Percentiles rank a stretch among this genome's conserved stretches.
These are phyloP conservation scores for Angomonas desouzai DNA, from an alignment of 208 protist species.

Conservation along the genomic window DNA sequence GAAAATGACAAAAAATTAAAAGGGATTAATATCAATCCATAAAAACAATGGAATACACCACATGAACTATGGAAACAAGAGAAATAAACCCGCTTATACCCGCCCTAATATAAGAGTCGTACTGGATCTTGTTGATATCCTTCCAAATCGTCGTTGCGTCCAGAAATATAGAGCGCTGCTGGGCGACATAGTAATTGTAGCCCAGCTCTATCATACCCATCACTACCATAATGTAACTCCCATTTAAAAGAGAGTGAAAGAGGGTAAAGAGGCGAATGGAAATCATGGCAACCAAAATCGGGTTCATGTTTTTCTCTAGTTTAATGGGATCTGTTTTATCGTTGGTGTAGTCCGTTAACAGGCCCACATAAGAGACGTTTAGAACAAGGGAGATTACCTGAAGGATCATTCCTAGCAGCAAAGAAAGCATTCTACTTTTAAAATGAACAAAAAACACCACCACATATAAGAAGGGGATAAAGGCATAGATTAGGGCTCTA, in stretches of 20 bases:
- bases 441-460: slow-evolving; percentile 40
- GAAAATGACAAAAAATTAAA: too few species aligned
- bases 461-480: slow-evolving; percentile 52
- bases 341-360: slow-evolving; percentile 51
- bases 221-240: slow-evolving; percentile 31
- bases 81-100: slow-evolving; percentile 36
- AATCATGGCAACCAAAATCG: slow-evolving; percentile 42
- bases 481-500: slow-evolving; percentile 39
- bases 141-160: slow-evolving; percentile 72
- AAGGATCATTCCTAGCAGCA: slow-evolving; percentile 47
- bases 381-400: slow-evolving; percentile 40
- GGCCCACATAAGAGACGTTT: slow-evolving; percentile 30
- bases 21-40: not conserved
- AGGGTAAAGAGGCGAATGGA: slow-evolving; percentile 50
- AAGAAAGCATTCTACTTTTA: slow-evolving; percentile 26
- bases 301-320: slow-evolving; percentile 52
- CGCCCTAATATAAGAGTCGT: slow-evolving; percentile 42
- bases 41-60: slow-evolving; percentile 18
- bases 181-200: slow-evolving; percentile 47
- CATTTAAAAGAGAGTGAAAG: slow-evolving; percentile 34
- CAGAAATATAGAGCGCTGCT: slow-evolving; percentile 39
- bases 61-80: slow-evolving; percentile 17
- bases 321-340: slow-evolving; percentile 51
- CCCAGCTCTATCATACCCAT: slow-evolving; percentile 36
- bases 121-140: slow-evolving; percentile 26